Conservation (phyloP, 2,329 filamentous ascomycete genomes). For the Neonectria magnoliae region DNA sequence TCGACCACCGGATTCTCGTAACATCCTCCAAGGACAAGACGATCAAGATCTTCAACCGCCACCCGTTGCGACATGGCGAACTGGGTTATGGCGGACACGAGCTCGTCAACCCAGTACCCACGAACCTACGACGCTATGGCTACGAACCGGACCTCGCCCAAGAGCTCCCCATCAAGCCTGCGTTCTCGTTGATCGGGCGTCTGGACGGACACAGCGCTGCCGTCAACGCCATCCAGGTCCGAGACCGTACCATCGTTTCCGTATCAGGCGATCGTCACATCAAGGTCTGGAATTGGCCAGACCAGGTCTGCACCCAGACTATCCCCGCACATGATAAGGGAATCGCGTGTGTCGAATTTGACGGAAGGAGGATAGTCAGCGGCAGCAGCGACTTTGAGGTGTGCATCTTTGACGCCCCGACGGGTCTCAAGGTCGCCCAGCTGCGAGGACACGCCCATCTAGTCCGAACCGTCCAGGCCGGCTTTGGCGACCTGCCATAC, state of each 20-base stretch:
- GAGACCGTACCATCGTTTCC: slow-evolving; percentile 87
- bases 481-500: slow-evolving; percentile 88
- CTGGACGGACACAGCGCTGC: slow-evolving; percentile 89
- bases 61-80: slow-evolving; percentile 69
- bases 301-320: slow-evolving; percentile 78
- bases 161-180: slow-evolving; percentile 63
- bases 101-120: slow-evolving; percentile 62
- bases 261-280: slow-evolving; percentile 94
- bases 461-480: slow-evolving; percentile 93
- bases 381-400: slow-evolving; percentile 97
- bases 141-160: slow-evolving; percentile 58
- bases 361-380: slow-evolving; percentile 91
- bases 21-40: slow-evolving; percentile 98
- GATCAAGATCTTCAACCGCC: slow-evolving; percentile 95
- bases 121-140: slow-evolving; percentile 63
- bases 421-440: slow-evolving; percentile 88
- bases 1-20: slow-evolving; percentile 89
- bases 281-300: slow-evolving; percentile 93
- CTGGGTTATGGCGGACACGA: slow-evolving; percentile 60
- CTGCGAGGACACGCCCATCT: slow-evolving; percentile 83
- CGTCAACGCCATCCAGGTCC: slow-evolving; percentile 95
- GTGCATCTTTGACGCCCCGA: slow-evolving; percentile 89
- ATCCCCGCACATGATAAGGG: slow-evolving; percentile 91
- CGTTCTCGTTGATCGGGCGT: slow-evolving; percentile 81
- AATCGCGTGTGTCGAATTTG: slow-evolving; percentile 97